Conservation (phyloP, 1,284 basidiomycete species). For the Marasmius fiardii region DNA sequence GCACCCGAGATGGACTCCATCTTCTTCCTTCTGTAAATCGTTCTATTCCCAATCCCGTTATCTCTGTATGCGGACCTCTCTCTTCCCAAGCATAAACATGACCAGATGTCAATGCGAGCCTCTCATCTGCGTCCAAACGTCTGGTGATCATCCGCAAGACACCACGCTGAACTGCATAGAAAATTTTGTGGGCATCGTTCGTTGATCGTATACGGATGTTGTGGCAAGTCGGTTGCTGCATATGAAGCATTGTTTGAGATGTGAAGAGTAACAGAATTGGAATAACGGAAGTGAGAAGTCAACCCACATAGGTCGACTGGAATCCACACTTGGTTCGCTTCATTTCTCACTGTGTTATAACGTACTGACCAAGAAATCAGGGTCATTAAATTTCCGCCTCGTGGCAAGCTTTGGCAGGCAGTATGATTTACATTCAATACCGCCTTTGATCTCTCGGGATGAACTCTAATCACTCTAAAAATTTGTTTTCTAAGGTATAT, state of each 20-base stretch:
- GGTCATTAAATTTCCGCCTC: not conserved
- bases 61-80: constrained; percentile 68
- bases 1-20: constrained; percentile 75
- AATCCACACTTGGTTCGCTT: not conserved
- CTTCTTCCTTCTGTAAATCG: constrained; percentile 74
- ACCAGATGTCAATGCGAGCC: constrained; percentile 58
- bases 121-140: constrained; percentile 74
- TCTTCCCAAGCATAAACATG: constrained; percentile 87
- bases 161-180: constrained; percentile 65
- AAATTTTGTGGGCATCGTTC: constrained; percentile 77
- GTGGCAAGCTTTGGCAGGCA: not conserved
- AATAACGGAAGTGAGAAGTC: not conserved
- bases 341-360: not conserved
- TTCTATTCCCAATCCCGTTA: constrained; percentile 77
- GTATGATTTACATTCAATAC: not conserved
- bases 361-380: not conserved
- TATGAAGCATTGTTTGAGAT: constrained; percentile 24
- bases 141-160: constrained; percentile 71
- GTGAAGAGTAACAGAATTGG: too few relatives aligned
- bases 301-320: not conserved
- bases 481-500: constrained; percentile 5
- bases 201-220: constrained; percentile 73
- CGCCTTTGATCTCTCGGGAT: not conserved
- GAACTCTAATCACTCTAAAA: constrained; percentile 3
- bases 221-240: constrained; percentile 70